These are phyloP conservation scores for Vigna unguiculata DNA, from an alignment of 306 rosid genomes.

Conservation along the genomic window DNA sequence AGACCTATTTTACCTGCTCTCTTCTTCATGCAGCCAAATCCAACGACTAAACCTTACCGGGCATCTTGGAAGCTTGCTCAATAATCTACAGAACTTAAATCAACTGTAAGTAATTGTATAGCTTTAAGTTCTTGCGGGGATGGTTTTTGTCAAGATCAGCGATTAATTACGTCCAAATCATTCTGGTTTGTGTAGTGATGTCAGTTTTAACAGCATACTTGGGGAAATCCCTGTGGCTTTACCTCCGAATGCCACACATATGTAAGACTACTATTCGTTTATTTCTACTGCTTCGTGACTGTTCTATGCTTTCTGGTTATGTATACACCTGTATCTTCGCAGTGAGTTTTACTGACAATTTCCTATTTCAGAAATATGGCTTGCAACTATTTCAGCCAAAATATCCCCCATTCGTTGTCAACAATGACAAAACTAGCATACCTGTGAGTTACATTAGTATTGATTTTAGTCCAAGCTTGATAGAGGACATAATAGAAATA, in stretches of 20 bases:
- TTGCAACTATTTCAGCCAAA: slow-evolving; percentile 64
- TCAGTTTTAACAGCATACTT: slow-evolving; percentile 72
- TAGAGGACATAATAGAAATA: neutral
- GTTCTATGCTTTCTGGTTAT: neutral
- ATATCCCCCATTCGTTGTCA: slow-evolving; percentile 72
- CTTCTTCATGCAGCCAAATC: slow-evolving; percentile 65
- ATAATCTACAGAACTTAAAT: slow-evolving; percentile 70
- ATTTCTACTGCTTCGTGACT: slow-evolving; percentile 9
- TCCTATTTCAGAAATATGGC: slow-evolving; percentile 77
- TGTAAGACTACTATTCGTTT: slow-evolving; percentile 58
- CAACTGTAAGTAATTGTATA: slow-evolving; percentile 62
- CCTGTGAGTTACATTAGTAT: slow-evolving; percentile 65
- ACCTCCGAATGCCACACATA: slow-evolving; percentile 86
- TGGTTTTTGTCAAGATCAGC: slow-evolving; percentile 10
- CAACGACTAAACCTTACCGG: slow-evolving; percentile 83
- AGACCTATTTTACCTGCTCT: neutral
- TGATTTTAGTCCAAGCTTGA: slow-evolving; percentile 35
- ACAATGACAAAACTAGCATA: slow-evolving; percentile 69
- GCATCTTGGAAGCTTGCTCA: slow-evolving; percentile 65
- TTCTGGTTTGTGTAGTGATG: slow-evolving; percentile 67
- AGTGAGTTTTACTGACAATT: slow-evolving; percentile 41
- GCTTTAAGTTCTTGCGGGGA: neutral
- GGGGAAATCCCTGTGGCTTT: slow-evolving; percentile 78
- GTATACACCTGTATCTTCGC: neutral
- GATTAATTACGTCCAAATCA: slow-evolving; percentile 26